phyloP scores from a whole-genome alignment of 202 grass and related monocot genomes.

The Setaria viridis region DNA sequence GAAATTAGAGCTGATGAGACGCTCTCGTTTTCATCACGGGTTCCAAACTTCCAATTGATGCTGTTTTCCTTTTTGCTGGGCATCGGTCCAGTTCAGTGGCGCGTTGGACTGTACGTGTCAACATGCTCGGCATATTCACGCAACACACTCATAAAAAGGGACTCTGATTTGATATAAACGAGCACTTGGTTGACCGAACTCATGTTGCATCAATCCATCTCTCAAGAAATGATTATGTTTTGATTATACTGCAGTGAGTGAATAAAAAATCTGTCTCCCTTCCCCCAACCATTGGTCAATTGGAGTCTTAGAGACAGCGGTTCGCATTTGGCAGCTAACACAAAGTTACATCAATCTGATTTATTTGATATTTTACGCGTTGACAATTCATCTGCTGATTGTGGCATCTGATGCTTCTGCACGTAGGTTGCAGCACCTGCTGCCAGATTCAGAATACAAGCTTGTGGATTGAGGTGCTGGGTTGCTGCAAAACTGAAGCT shows the following conservation, averaged over 20 bases:
- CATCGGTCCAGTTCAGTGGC: neutral
- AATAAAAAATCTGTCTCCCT: neutral
- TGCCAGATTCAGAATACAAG: constrained; percentile 37
- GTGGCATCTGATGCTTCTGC: constrained; percentile 38
- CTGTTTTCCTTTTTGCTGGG: neutral
- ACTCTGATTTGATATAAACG: neutral
- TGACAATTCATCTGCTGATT: constrained; percentile 25
- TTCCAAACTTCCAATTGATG: neutral
- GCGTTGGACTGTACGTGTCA: neutral
- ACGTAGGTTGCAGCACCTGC: constrained; percentile 45
- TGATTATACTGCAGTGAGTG: neutral
- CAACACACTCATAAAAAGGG: neutral
- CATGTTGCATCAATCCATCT: neutral
- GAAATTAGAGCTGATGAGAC: neutral
- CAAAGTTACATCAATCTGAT: neutral
- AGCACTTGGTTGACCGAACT: neutral
- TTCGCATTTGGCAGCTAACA: neutral
- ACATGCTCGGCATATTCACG: neutral
- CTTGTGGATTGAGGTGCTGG: constrained; percentile 58
- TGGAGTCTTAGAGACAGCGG: neutral
- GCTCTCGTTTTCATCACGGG: neutral
- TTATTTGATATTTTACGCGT: neutral
- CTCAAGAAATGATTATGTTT: neutral
- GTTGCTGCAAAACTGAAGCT: constrained; percentile 57
- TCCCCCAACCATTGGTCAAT: neutral